Base-by-base conservation (phyloP, 352 stramenopile genomes). In the Phytopythium boreale region DNA sequence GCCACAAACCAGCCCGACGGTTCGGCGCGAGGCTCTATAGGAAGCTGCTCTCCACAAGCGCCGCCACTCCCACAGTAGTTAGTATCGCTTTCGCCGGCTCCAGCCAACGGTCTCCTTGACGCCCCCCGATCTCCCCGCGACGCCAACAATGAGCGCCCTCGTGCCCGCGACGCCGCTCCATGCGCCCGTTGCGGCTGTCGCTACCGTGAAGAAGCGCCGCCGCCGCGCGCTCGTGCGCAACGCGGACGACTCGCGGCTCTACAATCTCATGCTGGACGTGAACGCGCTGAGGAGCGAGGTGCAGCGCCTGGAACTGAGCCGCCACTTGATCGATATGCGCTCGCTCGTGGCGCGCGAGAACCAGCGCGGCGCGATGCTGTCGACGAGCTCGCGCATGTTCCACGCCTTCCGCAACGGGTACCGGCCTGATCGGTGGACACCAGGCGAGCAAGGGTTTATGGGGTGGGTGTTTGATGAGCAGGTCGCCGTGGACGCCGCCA, bases 241-340 rank as follows among this genome's bases (percentile, higher is more conserved):
- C 22, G 10, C 22, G 22, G 47, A 66, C n/a, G 36, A 63, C 34
- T 74, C 64, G 7, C 56, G 56, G 17, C 37, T 72, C 36, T 63
- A 55, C 52, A 75, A 72, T 36, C 63, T 76, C 34, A 74, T 50
- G 17, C 56, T 76, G 41, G 69, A 76, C 29, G 60, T 67, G 15
- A 73, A 71, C 26, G 62, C 69, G 10, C 59, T 76, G 56, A 66
- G 62, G 2, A 66, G 64, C 26, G 59, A 73, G 29, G 69, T 75
- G 2, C 65, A 61, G 47, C 47, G 47, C 8, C 47, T 55, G 19
- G 47, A 55, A 22, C 4, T 34, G 47, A 17, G 4, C 12, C 47
- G 47, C 10, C 10, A 27, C 0, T n/a, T 55, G 22, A 19, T 55
- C 10, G 22, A n/a, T 8, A 34, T 14, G 47, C 47, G 47, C 22